Evolutionary conservation across 1,139 yeast genomes (phyloP).

Genomic region (Arxiozyma heterogenica): DNA sequence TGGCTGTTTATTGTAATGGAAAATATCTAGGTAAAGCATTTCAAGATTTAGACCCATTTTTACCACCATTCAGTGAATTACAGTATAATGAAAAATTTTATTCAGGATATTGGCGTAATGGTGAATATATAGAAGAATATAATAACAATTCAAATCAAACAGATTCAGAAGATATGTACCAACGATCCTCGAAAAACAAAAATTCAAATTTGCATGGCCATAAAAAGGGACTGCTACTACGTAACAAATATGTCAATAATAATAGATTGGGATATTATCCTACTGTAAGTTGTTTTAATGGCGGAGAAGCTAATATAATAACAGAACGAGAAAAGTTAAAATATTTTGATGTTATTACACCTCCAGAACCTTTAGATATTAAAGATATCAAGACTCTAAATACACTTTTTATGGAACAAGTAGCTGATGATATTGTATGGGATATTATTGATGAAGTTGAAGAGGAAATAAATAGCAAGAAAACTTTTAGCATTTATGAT

Average conservation of each 20-base stretch:
- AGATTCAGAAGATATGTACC: neutral
- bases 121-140: conserved; percentile 10
- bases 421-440: conserved; percentile 75
- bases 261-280: conserved; percentile 89
- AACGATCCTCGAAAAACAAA: neutral
- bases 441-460: conserved; percentile 83
- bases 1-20: conserved; percentile 74
- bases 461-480: conserved; percentile 34
- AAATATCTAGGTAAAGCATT: conserved; percentile 54
- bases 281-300: conserved; percentile 71
- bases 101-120: conserved; percentile 35
- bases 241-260: conserved; percentile 50
- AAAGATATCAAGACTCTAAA: conserved; percentile 42
- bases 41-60: conserved; percentile 59
- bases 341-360: conserved; percentile 31
- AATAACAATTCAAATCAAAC: neutral
- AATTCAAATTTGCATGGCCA: neutral
- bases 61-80: conserved; percentile 60
- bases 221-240: conserved; percentile 31
- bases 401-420: conserved; percentile 56
- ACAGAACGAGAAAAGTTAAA: conserved; percentile 15
- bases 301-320: conserved; percentile 51
- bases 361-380: conserved; percentile 26
- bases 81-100: conserved; percentile 36
- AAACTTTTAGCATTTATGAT: too few species aligned